Percentiles rank a stretch among this genome's conserved stretches.
These are phyloP conservation scores for Alternaria sp. DNA, from an alignment of 2,329 filamentous ascomycete genomes.

Conservation along the genomic window DNA sequence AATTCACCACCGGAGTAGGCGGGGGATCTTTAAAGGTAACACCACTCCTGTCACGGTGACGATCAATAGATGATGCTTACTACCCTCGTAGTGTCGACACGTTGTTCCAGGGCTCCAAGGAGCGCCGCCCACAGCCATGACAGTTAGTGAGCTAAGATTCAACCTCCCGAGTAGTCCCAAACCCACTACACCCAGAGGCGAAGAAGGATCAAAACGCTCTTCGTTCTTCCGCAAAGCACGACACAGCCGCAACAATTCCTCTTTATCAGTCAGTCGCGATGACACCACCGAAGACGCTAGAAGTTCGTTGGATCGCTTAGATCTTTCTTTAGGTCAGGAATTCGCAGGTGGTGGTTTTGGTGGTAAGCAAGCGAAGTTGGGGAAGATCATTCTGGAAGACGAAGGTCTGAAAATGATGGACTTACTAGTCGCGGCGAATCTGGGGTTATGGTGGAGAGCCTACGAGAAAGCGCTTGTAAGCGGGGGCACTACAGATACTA, in stretches of 20 bases:
- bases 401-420: conserved; percentile 97
- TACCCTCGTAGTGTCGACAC: conserved; percentile 65
- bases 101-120: conserved; percentile 60
- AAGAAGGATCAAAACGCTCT: conserved; percentile 39
- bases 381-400: conserved; percentile 87
- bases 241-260: conserved; percentile 39
- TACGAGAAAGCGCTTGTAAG: conserved; percentile 64
- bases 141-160: conserved; percentile 86
- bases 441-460: conserved; percentile 91
- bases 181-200: conserved; percentile 38
- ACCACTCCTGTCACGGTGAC: background rate
- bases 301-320: conserved; percentile 60
- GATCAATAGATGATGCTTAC: background rate
- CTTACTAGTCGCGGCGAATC: conserved; percentile 85
- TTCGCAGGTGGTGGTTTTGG: conserved; percentile 83
- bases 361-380: conserved; percentile 88
- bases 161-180: conserved; percentile 71
- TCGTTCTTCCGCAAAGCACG: conserved; percentile 44
- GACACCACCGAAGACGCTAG: conserved; percentile 25
- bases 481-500: background rate
- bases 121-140: conserved; percentile 46
- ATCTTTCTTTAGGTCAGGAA: conserved; percentile 80
- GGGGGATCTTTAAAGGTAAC: conserved; percentile 70
- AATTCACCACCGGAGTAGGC: conserved; percentile 78
- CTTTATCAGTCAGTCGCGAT: conserved; percentile 25